Conservation (phyloP, 352 stramenopile species). For the Pilasporangium apinafurcum region DNA sequence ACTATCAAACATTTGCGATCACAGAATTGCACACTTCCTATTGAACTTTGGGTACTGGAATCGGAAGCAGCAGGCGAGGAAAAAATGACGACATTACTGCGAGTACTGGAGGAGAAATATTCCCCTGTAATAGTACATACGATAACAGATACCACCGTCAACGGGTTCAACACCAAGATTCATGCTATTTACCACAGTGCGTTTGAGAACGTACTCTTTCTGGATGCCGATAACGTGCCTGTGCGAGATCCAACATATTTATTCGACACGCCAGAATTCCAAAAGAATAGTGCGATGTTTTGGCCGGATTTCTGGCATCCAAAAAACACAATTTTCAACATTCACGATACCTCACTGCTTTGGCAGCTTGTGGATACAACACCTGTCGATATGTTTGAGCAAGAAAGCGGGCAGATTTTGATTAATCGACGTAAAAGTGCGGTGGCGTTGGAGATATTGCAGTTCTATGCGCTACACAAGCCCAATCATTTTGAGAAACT, state of each 20-base stretch:
- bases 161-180: conserved; percentile 61
- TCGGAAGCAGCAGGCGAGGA: conserved; percentile 27
- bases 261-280: conserved; percentile 44
- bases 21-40: conserved; percentile 42
- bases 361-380: conserved; percentile 60
- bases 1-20: conserved; percentile 41
- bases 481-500: conserved; percentile 55
- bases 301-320: conserved; percentile 81
- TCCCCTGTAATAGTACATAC: conserved; percentile 31
- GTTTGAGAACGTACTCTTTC: conserved; percentile 69
- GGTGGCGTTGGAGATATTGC: conserved; percentile 40
- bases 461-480: conserved; percentile 56
- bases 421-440: conserved; percentile 35
- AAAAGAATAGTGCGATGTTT: conserved; percentile 41
- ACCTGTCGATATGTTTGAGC: conserved; percentile 74
- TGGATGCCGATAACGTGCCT: conserved; percentile 66
- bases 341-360: conserved; percentile 46
- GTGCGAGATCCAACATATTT: conserved; percentile 60
- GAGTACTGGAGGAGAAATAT: conserved; percentile 23
- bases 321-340: conserved; percentile 62
- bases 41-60: conserved; percentile 69
- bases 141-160: conserved; percentile 37
- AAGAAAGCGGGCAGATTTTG: conserved; percentile 73
- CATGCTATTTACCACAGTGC: conserved; percentile 55
- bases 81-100: conserved; percentile 15